Evolutionary conservation across 805 yeast species (phyloP).

Genomic region (Candida odintsovae): DNA sequence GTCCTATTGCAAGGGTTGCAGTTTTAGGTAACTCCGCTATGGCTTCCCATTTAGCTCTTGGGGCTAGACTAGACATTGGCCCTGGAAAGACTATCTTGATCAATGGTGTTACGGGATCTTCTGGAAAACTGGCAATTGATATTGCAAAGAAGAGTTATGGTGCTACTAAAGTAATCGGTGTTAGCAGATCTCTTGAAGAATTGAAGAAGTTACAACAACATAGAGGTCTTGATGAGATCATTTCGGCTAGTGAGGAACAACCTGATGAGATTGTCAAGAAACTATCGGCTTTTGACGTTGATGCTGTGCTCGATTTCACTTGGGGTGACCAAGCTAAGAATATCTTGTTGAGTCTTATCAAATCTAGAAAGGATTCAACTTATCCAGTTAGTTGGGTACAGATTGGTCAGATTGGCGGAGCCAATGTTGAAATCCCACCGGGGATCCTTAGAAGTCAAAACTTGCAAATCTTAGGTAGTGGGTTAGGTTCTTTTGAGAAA

Average conservation of each 20-base stretch:
- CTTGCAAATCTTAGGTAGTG: slow-evolving; percentile 7
- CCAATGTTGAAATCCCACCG: slow-evolving; percentile 2
- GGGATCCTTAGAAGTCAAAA: slow-evolving; percentile 5
- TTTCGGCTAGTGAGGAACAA: neutral
- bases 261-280: neutral
- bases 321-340: slow-evolving; percentile 7
- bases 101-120: slow-evolving; percentile 9
- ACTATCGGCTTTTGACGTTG: slow-evolving; percentile 1
- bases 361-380: slow-evolving; percentile 2
- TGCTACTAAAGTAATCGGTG: slow-evolving; percentile 6
- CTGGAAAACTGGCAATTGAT: slow-evolving; percentile 7
- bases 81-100: neutral
- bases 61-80: neutral
- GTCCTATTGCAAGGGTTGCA: slow-evolving; percentile 3
- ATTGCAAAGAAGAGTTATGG: slow-evolving; percentile 1
- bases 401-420: slow-evolving; percentile 11
- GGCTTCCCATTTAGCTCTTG: slow-evolving; percentile 8
- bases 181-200: slow-evolving; percentile 3
- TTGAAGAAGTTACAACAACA: neutral
- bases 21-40: slow-evolving; percentile 7
- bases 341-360: neutral
- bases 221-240: neutral
- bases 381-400: slow-evolving; percentile 5
- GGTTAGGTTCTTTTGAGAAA: slow-evolving; percentile 7
- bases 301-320: slow-evolving; percentile 8